These are phyloP conservation scores for Ganoderma meredithae DNA, from an alignment of 1,284 basidiomycete species.

Conservation along the genomic window DNA sequence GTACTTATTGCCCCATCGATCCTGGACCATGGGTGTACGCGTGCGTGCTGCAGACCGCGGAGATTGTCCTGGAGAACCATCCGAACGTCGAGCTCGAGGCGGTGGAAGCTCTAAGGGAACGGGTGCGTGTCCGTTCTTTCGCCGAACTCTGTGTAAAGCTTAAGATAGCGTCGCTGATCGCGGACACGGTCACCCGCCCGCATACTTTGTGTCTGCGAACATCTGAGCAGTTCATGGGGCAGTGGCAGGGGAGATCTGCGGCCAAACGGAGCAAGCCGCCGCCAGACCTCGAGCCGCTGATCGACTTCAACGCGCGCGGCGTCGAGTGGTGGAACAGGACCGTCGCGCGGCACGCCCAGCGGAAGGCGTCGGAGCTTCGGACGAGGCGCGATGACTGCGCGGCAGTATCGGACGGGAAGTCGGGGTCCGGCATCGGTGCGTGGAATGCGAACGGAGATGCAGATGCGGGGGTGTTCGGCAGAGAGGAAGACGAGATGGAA, in stretches of 20 bases:
- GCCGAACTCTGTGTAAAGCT: not conserved
- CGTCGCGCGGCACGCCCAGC: slow-evolving; percentile 49
- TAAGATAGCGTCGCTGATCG: not conserved
- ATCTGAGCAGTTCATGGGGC: slow-evolving; percentile 63
- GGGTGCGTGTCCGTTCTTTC: slow-evolving; percentile 50
- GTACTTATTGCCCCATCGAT: not conserved
- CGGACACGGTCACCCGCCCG: not conserved
- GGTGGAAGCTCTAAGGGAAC: slow-evolving; percentile 62
- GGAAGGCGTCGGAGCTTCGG: slow-evolving; percentile 27
- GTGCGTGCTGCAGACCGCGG: slow-evolving; percentile 61
- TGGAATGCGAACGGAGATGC: not conserved
- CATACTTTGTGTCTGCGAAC: too few species aligned
- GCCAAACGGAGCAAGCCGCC: slow-evolving; percentile 33
- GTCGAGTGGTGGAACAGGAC: slow-evolving; percentile 65
- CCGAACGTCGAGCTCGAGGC: slow-evolving; percentile 51
- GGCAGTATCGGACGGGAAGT: not conserved
- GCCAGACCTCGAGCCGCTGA: slow-evolving; percentile 44
- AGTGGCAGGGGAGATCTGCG: slow-evolving; percentile 58
- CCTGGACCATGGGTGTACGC: not conserved
- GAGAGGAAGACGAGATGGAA: slow-evolving; percentile 25
- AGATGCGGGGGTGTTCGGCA: not conserved
- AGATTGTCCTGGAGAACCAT: slow-evolving; percentile 64
- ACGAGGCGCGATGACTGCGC: not conserved
- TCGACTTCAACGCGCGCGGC: slow-evolving; percentile 54
- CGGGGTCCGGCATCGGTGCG: slow-evolving; percentile 8